These are phyloP conservation scores for carrot (Daucus carota) DNA, from an alignment of 129 eudicot genomes.

Conservation along the genomic window DNA sequence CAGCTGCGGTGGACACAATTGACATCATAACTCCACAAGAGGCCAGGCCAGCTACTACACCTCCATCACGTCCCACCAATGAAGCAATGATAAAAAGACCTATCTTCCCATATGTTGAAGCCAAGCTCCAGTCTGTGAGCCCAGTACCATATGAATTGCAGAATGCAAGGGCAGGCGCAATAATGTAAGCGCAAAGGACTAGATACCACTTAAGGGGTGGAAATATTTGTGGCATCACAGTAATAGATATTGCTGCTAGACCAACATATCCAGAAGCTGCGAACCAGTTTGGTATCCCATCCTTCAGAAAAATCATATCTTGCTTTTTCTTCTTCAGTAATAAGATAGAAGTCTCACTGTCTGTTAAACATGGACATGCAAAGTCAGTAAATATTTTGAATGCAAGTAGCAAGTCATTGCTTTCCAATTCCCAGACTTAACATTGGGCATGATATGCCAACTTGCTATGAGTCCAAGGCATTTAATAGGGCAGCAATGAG, in stretches of 20 bases:
- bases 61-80: slow-evolving; percentile 63
- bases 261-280: slow-evolving; percentile 76
- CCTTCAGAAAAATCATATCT: slow-evolving; percentile 60
- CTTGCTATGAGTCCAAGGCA: not conserved
- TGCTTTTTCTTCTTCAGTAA: slow-evolving; percentile 42
- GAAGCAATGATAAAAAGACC: slow-evolving; percentile 85
- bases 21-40: slow-evolving; percentile 97
- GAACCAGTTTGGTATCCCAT: slow-evolving; percentile 67
- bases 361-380: slow-evolving; percentile 23
- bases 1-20: slow-evolving; percentile 88
- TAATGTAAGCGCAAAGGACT: slow-evolving; percentile 59
- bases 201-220: slow-evolving; percentile 91
- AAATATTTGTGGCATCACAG: slow-evolving; percentile 63
- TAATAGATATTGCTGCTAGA: slow-evolving; percentile 68
- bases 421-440: not conserved
- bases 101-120: slow-evolving; percentile 83
- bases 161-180: slow-evolving; percentile 94
- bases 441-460: not conserved
- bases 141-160: slow-evolving; percentile 98
- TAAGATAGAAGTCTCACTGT: slow-evolving; percentile 35
- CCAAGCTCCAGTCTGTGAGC: slow-evolving; percentile 89
- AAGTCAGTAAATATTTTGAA: not conserved
- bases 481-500: not conserved
- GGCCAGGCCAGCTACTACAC: slow-evolving; percentile 81
- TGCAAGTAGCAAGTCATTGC: not conserved